Base-by-base conservation (phyloP, 495 filamentous ascomycete species). In the Oidiodendron maius region DNA sequence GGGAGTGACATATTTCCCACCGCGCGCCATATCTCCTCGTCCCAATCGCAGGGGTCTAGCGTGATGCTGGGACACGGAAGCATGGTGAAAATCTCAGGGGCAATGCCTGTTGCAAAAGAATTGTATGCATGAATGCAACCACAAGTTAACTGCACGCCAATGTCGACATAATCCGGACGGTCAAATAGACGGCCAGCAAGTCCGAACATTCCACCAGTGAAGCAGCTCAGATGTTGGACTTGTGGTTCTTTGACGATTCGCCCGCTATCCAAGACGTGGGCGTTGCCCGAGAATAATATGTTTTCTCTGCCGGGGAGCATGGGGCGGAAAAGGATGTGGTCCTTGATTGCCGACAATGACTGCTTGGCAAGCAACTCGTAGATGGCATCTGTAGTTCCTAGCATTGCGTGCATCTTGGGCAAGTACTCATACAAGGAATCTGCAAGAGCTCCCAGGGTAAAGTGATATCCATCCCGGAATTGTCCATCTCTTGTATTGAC, bases 341-440 rank as follows among this genome's bases (percentile, higher is more conserved):
- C 24, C 16, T 30, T 48, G 11, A 26, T 18, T 11, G 22, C 21
- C 20, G 11, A n/a, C 8, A 48, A 12, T 8, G 35, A 20, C 2
- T 17, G 13, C 11, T 32, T 10, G 20, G 18, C 18, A 34, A 48
- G 40, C 2, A n/a, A 1, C 11, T 8, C 3, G 16, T 44, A 46
- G 16, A 36, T 86, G 2, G 81, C 73, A 36, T 80, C 82, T 17
- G 80, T 64, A 13, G 89, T 91, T 42, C 15, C 32, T 1, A 35
- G 54, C 10, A 30, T 26, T 20, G 9, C 26, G 56, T 71, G 81
- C 56, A 69, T 74, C 61, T 96, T 97, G 18, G 91, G 86, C 40
- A 97, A 72, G 62, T 97, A 97, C 61, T 97, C 91, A 61, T 95
- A 96, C 1, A 86, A 79, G 9, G 87, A 94, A 62, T 96, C 91